These are phyloP conservation scores for Austroboletus olivaceoglutinosus DNA, from an alignment of 1,284 basidiomycete species.

Conservation along the genomic window DNA sequence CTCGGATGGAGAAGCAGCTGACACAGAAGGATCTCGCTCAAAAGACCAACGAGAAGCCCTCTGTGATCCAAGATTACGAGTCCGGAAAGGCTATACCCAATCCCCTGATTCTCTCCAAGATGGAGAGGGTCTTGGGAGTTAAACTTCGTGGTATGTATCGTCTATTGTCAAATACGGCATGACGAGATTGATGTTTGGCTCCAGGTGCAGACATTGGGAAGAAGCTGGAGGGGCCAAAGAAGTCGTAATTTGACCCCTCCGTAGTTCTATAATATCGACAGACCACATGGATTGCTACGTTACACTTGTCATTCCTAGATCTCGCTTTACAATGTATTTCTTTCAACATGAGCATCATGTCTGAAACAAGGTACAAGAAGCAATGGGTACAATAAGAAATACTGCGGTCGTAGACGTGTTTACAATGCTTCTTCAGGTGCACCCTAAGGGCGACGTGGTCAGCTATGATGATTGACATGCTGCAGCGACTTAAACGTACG, in stretches of 20 bases:
- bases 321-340: slow-evolving; percentile 24
- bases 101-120: slow-evolving; percentile 86
- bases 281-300: slow-evolving; percentile 15
- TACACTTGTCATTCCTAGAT: slow-evolving; percentile 24
- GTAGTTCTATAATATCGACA: slow-evolving; percentile 22
- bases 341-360: slow-evolving; percentile 4
- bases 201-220: slow-evolving; percentile 77
- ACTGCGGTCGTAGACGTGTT: slow-evolving; percentile 1
- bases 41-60: slow-evolving; percentile 89
- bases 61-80: slow-evolving; percentile 89
- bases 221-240: slow-evolving; percentile 75
- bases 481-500: slow-evolving; percentile 42
- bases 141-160: slow-evolving; percentile 80
- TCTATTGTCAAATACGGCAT: background rate
- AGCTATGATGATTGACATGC: background rate
- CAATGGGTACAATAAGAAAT: slow-evolving; percentile 1
- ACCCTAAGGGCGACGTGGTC: slow-evolving; percentile 15
- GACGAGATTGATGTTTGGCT: slow-evolving; percentile 6
- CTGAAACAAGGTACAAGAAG: slow-evolving; percentile 9
- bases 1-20: slow-evolving; percentile 73
- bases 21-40: slow-evolving; percentile 95
- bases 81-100: slow-evolving; percentile 88
- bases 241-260: slow-evolving; percentile 50
- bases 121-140: slow-evolving; percentile 87
- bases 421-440: slow-evolving; percentile 27